These are phyloP conservation scores for Epichloe gansuensis DNA, from an alignment of 2,329 filamentous ascomycete genomes.

Conservation along the genomic window DNA sequence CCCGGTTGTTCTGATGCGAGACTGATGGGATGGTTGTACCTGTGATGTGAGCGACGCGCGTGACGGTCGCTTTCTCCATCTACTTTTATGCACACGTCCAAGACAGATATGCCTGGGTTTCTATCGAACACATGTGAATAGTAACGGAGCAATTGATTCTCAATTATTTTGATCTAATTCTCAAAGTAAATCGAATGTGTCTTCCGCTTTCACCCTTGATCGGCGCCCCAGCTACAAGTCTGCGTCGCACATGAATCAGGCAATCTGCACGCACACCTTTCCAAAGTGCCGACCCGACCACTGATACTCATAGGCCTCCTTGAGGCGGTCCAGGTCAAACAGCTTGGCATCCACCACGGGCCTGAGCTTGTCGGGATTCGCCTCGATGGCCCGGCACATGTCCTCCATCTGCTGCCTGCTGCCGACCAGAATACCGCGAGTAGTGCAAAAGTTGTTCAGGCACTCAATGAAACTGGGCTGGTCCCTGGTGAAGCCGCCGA, in stretches of 20 bases:
- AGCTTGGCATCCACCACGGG: constrained; percentile 34
- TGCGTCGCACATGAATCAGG: constrained; percentile 6
- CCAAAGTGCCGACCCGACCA: constrained; percentile 26
- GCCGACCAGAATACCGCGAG: constrained; percentile 35
- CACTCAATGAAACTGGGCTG: constrained; percentile 23
- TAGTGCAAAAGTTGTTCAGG: constrained; percentile 24
- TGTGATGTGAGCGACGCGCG: no score
- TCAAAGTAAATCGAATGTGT: no score
- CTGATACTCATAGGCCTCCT: constrained; percentile 31
- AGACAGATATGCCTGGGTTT: no score
- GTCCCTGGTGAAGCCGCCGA: constrained; percentile 16
- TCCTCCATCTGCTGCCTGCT: constrained; percentile 37
- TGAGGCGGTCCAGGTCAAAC: constrained; percentile 32
- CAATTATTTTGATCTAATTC: no score
- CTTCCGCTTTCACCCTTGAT: no score
- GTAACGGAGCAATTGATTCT: no score
- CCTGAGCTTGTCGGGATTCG: constrained; percentile 27
- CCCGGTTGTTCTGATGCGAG: no score
- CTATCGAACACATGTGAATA: no score
- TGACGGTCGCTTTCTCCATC: no score
- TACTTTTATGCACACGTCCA: no score
- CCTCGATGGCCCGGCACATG: constrained; percentile 37
- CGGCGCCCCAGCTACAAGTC: no score
- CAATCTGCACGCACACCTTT: constrained; percentile 25
- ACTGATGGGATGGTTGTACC: no score